Base-by-base conservation (phyloP, 208 protist genomes). In the Crithidia thermophila region DNA sequence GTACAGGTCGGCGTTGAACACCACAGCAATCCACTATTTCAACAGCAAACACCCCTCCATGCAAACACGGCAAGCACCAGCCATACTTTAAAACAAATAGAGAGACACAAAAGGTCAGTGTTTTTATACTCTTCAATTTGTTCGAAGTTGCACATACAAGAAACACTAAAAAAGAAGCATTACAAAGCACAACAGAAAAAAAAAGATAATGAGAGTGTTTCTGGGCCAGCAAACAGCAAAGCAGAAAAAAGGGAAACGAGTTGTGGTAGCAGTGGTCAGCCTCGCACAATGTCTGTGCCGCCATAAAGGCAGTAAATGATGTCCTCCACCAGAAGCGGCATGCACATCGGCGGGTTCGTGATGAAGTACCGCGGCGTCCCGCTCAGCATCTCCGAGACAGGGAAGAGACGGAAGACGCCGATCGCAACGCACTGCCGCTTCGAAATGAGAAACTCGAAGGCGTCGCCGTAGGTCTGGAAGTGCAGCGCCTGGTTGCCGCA, bases 221-320 rank as follows among this genome's bases (percentile, higher is more conserved):
- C n/a, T n/a, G n/a, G n/a, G n/a, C n/a, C n/a, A n/a, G n/a, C n/a
- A n/a, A n/a, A n/a, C n/a, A n/a, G n/a, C n/a, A n/a, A n/a, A n/a
- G n/a, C n/a, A n/a, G n/a, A 16, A 16, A 43, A n/a, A 16, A 43
- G 39, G 39, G 39, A 43, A 16, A 43, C 16, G 10, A 10, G 16
- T 43, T 10, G 13, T 43, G 18, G 6, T 7, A 36, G 36, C 9
- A n/a, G 8, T 6, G 6, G 14, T 59, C 36, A 57, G 4, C 10
- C 13, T 9, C 30, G 47, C 9, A n/a, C 16, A 25, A 21, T 10
- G 39, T 33, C 20, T n/a, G n/a, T 51, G 21, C 50, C 67, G 6
- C 77, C 79, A 31, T 92, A 79, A 3, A 96, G 52, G 53, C 84
- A 91, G 71, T 96, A 96, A 13, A 96, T 84, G 51, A 96, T 89